Evolutionary conservation across 371 early-diverging fungal species (phyloP).

Genomic region (Syncephalastrum monosporum): DNA sequence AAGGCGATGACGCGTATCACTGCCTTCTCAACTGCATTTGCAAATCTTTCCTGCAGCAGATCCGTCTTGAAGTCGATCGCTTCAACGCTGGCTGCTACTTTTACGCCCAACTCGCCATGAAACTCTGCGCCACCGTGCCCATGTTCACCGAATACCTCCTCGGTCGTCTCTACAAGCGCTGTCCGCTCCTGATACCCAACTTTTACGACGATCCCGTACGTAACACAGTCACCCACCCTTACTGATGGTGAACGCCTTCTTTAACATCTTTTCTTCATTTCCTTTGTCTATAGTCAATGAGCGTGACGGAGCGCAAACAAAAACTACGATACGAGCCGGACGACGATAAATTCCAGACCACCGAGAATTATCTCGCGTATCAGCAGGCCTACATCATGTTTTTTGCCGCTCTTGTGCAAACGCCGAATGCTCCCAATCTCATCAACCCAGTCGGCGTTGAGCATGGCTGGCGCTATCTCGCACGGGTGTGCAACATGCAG

Average conservation of each 20-base stretch:
- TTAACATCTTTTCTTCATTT: not conserved
- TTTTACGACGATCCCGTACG: constrained; percentile 61
- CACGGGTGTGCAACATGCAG: constrained; percentile 69
- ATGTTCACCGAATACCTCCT: constrained; percentile 68
- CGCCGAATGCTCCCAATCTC: constrained; percentile 39
- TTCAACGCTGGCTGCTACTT: constrained; percentile 67
- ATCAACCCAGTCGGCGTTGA: constrained; percentile 59
- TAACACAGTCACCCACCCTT: not conserved
- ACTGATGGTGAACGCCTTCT: not conserved
- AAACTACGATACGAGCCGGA: constrained; percentile 49
- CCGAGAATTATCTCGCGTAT: constrained; percentile 63
- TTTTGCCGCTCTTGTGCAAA: constrained; percentile 75
- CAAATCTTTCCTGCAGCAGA: constrained; percentile 73
- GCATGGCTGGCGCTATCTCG: constrained; percentile 80
- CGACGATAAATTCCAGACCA: constrained; percentile 59
- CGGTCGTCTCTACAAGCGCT: constrained; percentile 74
- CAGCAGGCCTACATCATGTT: constrained; percentile 76
- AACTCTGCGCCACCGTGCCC: constrained; percentile 60
- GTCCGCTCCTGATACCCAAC: constrained; percentile 74
- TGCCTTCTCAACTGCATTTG: constrained; percentile 66
- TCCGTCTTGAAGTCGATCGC: constrained; percentile 72
- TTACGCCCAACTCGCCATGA: constrained; percentile 65
- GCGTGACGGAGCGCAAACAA: constrained; percentile 37
- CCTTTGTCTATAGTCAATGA: constrained; percentile 19
- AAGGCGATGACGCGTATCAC: constrained; percentile 47